phyloP scores from a whole-genome alignment of 768 basidiomycete genomes.

The Trametes cinnabarina region DNA sequence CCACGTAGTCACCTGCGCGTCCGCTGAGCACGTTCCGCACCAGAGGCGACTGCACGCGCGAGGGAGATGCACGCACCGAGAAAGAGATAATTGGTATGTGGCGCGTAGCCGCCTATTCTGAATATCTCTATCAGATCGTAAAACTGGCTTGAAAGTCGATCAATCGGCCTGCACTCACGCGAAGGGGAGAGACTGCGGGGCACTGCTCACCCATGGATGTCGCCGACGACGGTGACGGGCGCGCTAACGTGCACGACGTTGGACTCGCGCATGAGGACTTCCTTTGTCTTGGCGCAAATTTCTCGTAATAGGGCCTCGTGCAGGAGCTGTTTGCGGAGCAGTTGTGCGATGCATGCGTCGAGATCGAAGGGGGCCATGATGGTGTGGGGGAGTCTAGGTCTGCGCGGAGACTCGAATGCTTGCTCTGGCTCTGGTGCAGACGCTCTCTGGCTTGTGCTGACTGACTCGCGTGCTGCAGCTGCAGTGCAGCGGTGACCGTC shows the following conservation, averaged over 20 bases:
- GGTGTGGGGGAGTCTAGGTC: constrained; percentile 7
- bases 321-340: constrained; percentile 88
- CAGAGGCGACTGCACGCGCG: neutral
- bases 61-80: constrained; percentile 66
- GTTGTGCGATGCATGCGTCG: constrained; percentile 91
- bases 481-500: no score
- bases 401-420: neutral
- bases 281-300: constrained; percentile 99
- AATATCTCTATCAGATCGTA: constrained; percentile 99
- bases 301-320: constrained; percentile 94
- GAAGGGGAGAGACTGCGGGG: constrained; percentile 12
- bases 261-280: constrained; percentile 97
- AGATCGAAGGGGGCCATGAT: constrained; percentile 78
- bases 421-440: no score
- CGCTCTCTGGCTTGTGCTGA: no score
- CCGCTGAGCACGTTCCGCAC: constrained; percentile 6
- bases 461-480: constrained; percentile 7
- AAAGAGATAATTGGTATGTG: constrained; percentile 97
- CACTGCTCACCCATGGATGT: constrained; percentile 92
- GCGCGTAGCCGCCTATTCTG: constrained; percentile 95
- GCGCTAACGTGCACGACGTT: constrained; percentile 97
- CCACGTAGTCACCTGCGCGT: constrained; percentile 90
- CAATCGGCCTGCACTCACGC: constrained; percentile 18
- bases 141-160: constrained; percentile 79
- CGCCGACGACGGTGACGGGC: constrained; percentile 97